Evolutionary conservation across 768 basidiomycete species (phyloP), one percentile per base, ranked within the genome.

Genomic region (Trametes coccinea): DNA sequence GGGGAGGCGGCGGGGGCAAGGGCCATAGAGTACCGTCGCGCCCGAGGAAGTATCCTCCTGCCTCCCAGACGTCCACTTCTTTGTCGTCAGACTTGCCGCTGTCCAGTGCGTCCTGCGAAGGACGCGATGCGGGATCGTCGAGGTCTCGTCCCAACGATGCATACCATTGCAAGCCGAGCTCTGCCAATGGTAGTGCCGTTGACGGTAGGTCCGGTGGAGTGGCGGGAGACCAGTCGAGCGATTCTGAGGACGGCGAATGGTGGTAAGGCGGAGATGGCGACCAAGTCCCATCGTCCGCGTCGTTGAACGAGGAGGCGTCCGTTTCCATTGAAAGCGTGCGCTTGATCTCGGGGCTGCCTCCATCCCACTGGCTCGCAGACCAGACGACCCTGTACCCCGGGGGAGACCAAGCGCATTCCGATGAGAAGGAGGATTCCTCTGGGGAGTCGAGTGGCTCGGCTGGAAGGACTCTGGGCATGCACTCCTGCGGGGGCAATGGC

Each of bases 81-180:
- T 9, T 14, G 31, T 31, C 49, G n/a, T 27, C 5, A 16, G 17
- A 7, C 31, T 50, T 22, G 22, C 22, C 49, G 33, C 33, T n/a
- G 31, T 8, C 50, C 14, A 6, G 31, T 6, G n/a, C n/a, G 4
- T 6, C 37, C 17, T 16, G 13, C 34, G 22, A n/a, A 6, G 37
- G 7, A 11, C 10, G 51, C 2, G 27, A 27, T 4, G 14, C 2
- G 8, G 5, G 30, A 14, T 27, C 48, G 14, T 29, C 30, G 48
- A 5, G 2, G 48, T 13, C 48, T 11, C 13, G 0, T 29, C 48
- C 48, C 3, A 56, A 57, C 4, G 56, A 48, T 22, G 46, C 47
- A 44, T 57, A 57, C 56, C 56, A 57, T 29, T 49, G 56, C 3
- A 17, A 45, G 16, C 56, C 56, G 34, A 57, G 56, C 9, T 57